Evolutionary conservation across 441 rosid genomes (phyloP).

Genomic region (Corymbia citriodora): DNA sequence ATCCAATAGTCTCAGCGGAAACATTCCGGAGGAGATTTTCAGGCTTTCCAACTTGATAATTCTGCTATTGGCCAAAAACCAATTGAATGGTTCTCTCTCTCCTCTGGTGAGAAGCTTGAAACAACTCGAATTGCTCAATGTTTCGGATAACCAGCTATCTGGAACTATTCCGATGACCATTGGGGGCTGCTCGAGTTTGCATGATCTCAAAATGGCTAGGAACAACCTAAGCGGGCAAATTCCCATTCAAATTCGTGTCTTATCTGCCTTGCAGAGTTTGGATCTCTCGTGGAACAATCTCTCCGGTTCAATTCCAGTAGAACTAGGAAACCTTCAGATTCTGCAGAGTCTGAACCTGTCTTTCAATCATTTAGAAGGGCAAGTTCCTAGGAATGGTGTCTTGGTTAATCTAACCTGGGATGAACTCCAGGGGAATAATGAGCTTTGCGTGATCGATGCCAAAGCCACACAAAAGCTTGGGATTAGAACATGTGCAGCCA

Average conservation of each 20-base stretch:
- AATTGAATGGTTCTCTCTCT: slow-evolving; percentile 11
- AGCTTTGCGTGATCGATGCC: slow-evolving; percentile 4
- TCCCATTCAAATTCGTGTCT: background rate
- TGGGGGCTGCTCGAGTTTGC: slow-evolving; percentile 1
- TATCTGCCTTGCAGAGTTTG: slow-evolving; percentile 3
- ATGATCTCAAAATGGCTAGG: slow-evolving; percentile 1
- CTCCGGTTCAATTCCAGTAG: slow-evolving; percentile 5
- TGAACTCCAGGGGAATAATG: slow-evolving; percentile 9
- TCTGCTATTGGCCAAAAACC: background rate
- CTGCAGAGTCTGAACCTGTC: slow-evolving; percentile 1
- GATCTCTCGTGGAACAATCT: slow-evolving; percentile 22
- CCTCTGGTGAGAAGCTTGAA: slow-evolving; percentile 8
- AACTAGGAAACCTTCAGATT: background rate
- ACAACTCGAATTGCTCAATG: slow-evolving; percentile 2
- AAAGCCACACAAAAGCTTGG: slow-evolving; percentile 11
- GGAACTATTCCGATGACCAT: slow-evolving; percentile 8
- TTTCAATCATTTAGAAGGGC: slow-evolving; percentile 6
- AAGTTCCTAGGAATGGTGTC: slow-evolving; percentile 2
- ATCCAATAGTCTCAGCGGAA: slow-evolving; percentile 1
- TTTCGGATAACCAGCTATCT: slow-evolving; percentile 6
- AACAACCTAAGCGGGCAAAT: slow-evolving; percentile 16
- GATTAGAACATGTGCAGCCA: background rate
- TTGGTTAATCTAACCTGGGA: background rate
- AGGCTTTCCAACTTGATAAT: background rate
- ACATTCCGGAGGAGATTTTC: slow-evolving; percentile 7